Conservation (phyloP, 139 green algal species). For the Closterium sp. region DNA sequence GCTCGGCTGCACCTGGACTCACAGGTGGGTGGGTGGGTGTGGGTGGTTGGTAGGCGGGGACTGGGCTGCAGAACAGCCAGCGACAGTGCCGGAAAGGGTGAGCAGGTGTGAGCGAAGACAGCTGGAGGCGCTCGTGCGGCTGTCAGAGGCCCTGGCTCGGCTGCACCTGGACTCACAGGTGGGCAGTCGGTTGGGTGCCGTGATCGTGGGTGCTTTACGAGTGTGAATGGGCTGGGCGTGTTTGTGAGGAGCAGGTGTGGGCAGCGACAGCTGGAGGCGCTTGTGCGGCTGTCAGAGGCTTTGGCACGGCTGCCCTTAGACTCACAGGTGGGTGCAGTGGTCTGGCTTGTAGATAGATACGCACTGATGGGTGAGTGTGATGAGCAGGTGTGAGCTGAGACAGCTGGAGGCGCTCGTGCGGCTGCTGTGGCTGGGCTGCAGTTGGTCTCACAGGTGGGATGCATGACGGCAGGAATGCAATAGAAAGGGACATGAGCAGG, state of each 20-base stretch:
- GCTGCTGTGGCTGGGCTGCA: neutral
- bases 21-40: conserved; percentile 39
- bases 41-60: neutral
- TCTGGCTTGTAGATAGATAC: neutral
- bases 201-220: too few relatives aligned
- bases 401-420: too few relatives aligned
- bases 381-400: too few relatives aligned
- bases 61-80: too few relatives aligned
- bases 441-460: neutral
- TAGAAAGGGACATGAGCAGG: too few relatives aligned
- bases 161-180: conserved; percentile 58
- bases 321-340: neutral
- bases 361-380: neutral
- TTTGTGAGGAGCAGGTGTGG: neutral
- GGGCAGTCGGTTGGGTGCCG: neutral
- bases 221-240: neutral
- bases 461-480: too few relatives aligned
- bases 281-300: neutral
- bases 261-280: too few relatives aligned
- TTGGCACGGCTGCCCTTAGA: neutral
- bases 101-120: too few relatives aligned
- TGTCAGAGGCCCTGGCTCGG: conserved; percentile 82
- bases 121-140: conserved; percentile 70
- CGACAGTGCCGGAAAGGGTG: too few relatives aligned
- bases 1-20: conserved; percentile 62